Percentiles rank a stretch among this genome's conserved stretches.
Conservation (phyloP, 177 flowering plant species). For the Telopea speciosissima region DNA sequence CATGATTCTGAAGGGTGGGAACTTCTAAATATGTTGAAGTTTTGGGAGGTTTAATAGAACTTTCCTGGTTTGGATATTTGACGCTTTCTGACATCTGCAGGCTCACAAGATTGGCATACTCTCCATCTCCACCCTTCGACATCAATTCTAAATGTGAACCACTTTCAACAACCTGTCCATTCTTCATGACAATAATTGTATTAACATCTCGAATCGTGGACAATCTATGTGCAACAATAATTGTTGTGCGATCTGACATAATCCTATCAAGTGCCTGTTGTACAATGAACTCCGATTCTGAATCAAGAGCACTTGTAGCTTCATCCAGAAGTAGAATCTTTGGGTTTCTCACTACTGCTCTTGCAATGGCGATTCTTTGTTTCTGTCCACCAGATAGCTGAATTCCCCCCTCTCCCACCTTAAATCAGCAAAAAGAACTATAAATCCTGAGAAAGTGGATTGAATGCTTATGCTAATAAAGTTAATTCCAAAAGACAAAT, state of each 20-base stretch:
- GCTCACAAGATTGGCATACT: conserved; percentile 56
- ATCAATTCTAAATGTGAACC: conserved; percentile 54
- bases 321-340: conserved; percentile 65
- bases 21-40: conserved; percentile 21
- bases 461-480: background rate
- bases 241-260: conserved; percentile 46
- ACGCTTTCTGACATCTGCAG: conserved; percentile 33
- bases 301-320: conserved; percentile 68
- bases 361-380: conserved; percentile 64
- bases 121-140: conserved; percentile 38
- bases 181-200: conserved; percentile 48
- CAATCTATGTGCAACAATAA: conserved; percentile 62
- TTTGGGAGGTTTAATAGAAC: conserved; percentile 12
- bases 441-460: background rate
- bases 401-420: conserved; percentile 75
- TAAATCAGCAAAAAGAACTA: conserved; percentile 3
- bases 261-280: conserved; percentile 49
- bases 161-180: conserved; percentile 55
- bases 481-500: background rate
- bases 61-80: conserved; percentile 12
- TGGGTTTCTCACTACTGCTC: conserved; percentile 62
- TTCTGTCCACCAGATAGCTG: conserved; percentile 71
- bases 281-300: conserved; percentile 54
- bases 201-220: conserved; percentile 57
- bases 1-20: conserved; percentile 9